Conservation (phyloP, 2,329 filamentous ascomycete species). For the Trichoderma cornu-damae region DNA sequence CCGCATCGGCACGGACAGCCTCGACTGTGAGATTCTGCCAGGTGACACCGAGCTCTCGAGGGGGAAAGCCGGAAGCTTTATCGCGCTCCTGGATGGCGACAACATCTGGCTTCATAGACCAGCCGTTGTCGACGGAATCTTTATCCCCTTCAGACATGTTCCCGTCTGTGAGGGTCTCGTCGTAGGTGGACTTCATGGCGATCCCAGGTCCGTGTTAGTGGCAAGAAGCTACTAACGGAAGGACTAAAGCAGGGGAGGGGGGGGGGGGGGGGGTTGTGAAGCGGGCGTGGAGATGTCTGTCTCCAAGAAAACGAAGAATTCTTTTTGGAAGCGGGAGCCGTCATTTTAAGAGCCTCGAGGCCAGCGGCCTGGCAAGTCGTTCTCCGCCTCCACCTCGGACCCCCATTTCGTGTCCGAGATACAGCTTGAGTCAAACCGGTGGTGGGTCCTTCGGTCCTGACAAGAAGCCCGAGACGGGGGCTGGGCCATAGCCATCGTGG, state of each 20-base stretch:
- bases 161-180: conserved; percentile 25
- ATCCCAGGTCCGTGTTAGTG: conserved; percentile 10
- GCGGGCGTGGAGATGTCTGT: neutral
- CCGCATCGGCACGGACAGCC: conserved; percentile 55
- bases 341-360: neutral
- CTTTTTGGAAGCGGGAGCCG: neutral
- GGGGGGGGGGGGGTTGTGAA: no score
- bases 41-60: conserved; percentile 55
- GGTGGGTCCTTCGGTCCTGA: conserved; percentile 12
- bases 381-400: neutral
- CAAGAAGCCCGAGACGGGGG: conserved; percentile 7
- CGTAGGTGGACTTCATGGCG: conserved; percentile 28
- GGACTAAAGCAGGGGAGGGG: neutral
- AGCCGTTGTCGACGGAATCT: conserved; percentile 30
- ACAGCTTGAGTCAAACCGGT: neutral
- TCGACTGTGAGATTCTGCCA: conserved; percentile 61
- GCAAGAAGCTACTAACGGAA: neutral
- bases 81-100: conserved; percentile 41
- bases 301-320: neutral
- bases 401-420: neutral
- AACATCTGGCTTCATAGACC: conserved; percentile 46
- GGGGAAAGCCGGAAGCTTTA: conserved; percentile 41
- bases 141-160: conserved; percentile 19
- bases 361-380: neutral
- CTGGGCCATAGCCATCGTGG: neutral